Base-by-base conservation (phyloP, 1,284 basidiomycete genomes). In the Phaffia rhodozyma region DNA sequence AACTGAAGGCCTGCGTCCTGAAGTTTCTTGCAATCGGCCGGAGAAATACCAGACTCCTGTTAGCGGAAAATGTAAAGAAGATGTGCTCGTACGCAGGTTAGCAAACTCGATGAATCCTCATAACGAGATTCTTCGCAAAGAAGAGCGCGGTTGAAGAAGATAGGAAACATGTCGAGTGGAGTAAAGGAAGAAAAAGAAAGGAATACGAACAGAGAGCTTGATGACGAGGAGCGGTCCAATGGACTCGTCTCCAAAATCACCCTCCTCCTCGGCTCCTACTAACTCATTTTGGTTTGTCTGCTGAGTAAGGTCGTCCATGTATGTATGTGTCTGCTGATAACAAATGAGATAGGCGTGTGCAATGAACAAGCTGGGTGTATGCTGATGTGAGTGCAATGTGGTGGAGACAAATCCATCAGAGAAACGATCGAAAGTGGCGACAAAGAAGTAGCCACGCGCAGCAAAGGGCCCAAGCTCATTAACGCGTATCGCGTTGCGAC, bases 21-120 rank as follows among this genome's bases (percentile, higher is more conserved):
- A 38, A 98, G 85, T 75, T 97, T 97, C 82, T 96, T 91, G 78
- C 93, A 87, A 75, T 98, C 94, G 70, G 91, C 89, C 29, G 85
- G 75, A 48, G 87, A 85, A 69, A 98, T 91, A 11, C 96, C 94
- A 48, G 86, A 86, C 77, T 97, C 92, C 78, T 82, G 64, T 29
- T 6, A 32, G 38, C 23, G 49, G 50, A 29, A 27, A 43, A 34
- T 23, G 34, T 38, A 53, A 51, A 52, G 23, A 65, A 27, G 58
- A 32, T 21, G n/a, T 25, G 43, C 34, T 43, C 29, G 9, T 29
- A 47, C 25, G 25, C 23, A 43, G 27, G 27, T 25, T 43, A 50
- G 54, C 20, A 49, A 27, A 2, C 23, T 20, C n/a, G 48, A 47
- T 16, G 32, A 20, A 61, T 18, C 32, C 23, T 47, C 20, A 32